Evolutionary conservation across 805 yeast species (phyloP).

Genomic region (Kuraishia floccosa): DNA sequence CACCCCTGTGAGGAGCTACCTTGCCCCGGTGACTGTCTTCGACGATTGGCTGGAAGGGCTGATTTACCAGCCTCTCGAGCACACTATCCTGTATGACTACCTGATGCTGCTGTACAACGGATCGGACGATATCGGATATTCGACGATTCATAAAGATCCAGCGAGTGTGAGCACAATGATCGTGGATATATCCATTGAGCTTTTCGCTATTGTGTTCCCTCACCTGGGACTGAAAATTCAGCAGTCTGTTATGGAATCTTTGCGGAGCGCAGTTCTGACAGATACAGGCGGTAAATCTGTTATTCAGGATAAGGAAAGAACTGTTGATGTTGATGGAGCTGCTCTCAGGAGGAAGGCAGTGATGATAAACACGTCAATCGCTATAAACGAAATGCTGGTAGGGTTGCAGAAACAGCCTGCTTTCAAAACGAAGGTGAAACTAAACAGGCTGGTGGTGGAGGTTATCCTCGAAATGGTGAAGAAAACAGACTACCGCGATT

Average conservation of each 20-base stretch:
- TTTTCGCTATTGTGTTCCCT: constrained; percentile 64
- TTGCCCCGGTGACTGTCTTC: constrained; percentile 14
- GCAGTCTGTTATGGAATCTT: constrained; percentile 73
- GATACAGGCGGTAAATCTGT: constrained; percentile 5
- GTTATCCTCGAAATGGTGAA: constrained; percentile 17
- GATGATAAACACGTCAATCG: constrained; percentile 48
- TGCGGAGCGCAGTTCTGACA: constrained; percentile 41
- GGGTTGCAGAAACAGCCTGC: no score
- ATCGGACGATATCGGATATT: constrained; percentile 17
- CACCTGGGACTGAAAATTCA: constrained; percentile 69
- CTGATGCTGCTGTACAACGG: constrained; percentile 18
- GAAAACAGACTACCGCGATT: constrained; percentile 9
- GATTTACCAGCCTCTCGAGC: constrained; percentile 22
- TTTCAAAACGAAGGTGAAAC: constrained; percentile 1
- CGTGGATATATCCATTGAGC: constrained; percentile 70
- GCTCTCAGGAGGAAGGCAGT: constrained; percentile 30
- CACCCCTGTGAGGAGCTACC: constrained; percentile 14
- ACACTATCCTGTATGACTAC: constrained; percentile 30
- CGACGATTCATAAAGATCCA: constrained; percentile 20
- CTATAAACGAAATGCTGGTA: constrained; percentile 40
- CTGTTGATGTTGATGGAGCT: constrained; percentile 2
- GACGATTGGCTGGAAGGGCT: constrained; percentile 22
- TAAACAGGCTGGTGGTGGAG: constrained; percentile 10
- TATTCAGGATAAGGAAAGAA: constrained; percentile 5
- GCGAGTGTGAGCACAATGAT: constrained; percentile 39